Conservation (phyloP, 2,329 filamentous ascomycete genomes). For the Fusarium nematophilum region DNA sequence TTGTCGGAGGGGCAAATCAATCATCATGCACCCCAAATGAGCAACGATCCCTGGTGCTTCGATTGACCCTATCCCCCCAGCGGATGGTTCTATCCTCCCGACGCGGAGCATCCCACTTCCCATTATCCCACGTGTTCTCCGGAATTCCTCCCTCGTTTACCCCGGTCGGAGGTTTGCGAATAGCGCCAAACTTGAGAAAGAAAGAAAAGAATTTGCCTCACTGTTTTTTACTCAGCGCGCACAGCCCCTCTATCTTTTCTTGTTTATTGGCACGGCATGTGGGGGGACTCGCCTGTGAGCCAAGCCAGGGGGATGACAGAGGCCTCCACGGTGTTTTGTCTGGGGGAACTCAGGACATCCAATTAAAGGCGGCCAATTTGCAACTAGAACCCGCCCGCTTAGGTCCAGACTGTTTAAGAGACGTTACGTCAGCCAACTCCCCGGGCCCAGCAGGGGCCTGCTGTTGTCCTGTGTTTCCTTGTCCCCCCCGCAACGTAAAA, state of each 20-base stretch:
- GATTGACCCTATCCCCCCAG: slow-evolving; percentile 1
- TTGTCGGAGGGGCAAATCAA: background rate
- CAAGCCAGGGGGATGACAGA: too few species aligned
- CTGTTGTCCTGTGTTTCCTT: too few species aligned
- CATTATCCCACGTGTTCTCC: slow-evolving; percentile 18
- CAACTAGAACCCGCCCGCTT: background rate
- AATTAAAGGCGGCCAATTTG: slow-evolving; percentile 18
- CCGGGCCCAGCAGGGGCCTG: too few species aligned
- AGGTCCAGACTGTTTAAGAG: too few species aligned
- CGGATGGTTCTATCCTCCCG: slow-evolving; percentile 21
- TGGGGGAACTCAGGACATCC: background rate
- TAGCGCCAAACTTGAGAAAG: background rate
- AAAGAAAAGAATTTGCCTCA: background rate
- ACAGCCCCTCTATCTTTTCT: background rate
- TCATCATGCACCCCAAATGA: slow-evolving; percentile 13
- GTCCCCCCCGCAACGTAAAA: too few species aligned
- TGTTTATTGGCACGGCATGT: background rate
- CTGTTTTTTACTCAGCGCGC: background rate
- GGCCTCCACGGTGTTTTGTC: too few species aligned
- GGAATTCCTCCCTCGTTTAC: slow-evolving; percentile 9
- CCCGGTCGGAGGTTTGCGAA: background rate
- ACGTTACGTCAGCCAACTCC: too few species aligned
- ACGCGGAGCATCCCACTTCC: slow-evolving; percentile 12
- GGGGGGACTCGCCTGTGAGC: too few species aligned
- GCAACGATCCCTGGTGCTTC: slow-evolving; percentile 4